Conservation (phyloP, 2,329 filamentous ascomycete species). For the Aureobasidium melanogenum region DNA sequence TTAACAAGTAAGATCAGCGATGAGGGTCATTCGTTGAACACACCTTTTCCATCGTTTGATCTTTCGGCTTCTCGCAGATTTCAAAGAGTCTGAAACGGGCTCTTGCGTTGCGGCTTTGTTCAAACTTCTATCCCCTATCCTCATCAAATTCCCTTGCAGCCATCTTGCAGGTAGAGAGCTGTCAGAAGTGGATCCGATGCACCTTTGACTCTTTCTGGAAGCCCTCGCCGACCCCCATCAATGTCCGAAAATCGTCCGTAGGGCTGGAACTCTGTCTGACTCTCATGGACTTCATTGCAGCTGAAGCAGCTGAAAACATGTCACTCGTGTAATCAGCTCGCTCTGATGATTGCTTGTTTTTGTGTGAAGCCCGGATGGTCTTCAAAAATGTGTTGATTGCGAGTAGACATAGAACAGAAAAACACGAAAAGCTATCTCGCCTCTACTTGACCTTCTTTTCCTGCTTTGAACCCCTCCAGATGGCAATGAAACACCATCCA, state of each 20-base stretch:
- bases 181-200: background rate
- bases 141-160: background rate
- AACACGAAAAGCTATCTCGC: constrained; percentile 4
- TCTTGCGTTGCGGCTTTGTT: background rate
- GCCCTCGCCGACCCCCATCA: background rate
- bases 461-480: background rate
- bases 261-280: background rate
- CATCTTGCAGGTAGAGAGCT: background rate
- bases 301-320: background rate
- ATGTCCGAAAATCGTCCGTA: background rate
- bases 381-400: background rate
- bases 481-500: background rate
- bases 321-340: background rate
- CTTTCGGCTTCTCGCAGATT: background rate
- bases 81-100: background rate
- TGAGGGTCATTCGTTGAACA: background rate
- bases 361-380: background rate
- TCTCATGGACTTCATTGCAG: background rate
- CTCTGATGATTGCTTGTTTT: background rate
- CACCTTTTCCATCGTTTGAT: background rate
- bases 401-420: background rate
- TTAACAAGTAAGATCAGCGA: background rate
- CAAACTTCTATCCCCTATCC: background rate
- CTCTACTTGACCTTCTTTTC: constrained; percentile 6
- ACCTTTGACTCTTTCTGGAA: constrained; percentile 7